These are phyloP conservation scores for Fusarium kyushuense DNA, from an alignment of 2,329 filamentous ascomycete species.

Conservation along the genomic window DNA sequence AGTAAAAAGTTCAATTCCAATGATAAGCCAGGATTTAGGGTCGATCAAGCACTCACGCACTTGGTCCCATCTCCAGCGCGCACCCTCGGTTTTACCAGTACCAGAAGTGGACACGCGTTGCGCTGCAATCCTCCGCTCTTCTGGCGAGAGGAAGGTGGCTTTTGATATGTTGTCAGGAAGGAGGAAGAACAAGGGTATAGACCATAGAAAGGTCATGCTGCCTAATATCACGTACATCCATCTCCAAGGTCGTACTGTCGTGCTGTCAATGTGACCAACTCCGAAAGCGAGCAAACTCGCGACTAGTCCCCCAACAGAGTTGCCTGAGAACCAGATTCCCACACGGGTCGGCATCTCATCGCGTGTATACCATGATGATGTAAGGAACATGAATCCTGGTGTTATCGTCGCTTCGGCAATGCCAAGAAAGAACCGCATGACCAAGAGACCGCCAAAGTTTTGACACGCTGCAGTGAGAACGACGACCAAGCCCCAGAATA, in stretches of 20 bases:
- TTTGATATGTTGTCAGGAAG: conserved; percentile 66
- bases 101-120: conserved; percentile 63
- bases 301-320: conserved; percentile 61
- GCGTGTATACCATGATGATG: conserved; percentile 67
- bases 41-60: conserved; percentile 65
- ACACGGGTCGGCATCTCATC: conserved; percentile 67
- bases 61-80: conserved; percentile 64
- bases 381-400: conserved; percentile 68
- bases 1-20: conserved; percentile 63
- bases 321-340: conserved; percentile 68
- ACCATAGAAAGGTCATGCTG: conserved; percentile 63
- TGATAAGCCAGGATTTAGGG: conserved; percentile 71
- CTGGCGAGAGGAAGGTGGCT: conserved; percentile 67
- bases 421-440: conserved; percentile 65
- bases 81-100: conserved; percentile 63
- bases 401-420: conserved; percentile 66
- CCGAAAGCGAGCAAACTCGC: conserved; percentile 66
- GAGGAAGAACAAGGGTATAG: conserved; percentile 59
- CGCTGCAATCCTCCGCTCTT: conserved; percentile 63
- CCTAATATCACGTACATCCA: conserved; percentile 71
- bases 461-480: conserved; percentile 60
- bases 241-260: conserved; percentile 61
- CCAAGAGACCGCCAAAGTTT: conserved; percentile 63
- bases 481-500: conserved; percentile 64
- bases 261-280: conserved; percentile 64